Percentiles rank a stretch among this genome's conserved stretches.
These are phyloP conservation scores for Epichloe elymi DNA, from an alignment of 2,329 filamentous ascomycete species.

Conservation along the genomic window DNA sequence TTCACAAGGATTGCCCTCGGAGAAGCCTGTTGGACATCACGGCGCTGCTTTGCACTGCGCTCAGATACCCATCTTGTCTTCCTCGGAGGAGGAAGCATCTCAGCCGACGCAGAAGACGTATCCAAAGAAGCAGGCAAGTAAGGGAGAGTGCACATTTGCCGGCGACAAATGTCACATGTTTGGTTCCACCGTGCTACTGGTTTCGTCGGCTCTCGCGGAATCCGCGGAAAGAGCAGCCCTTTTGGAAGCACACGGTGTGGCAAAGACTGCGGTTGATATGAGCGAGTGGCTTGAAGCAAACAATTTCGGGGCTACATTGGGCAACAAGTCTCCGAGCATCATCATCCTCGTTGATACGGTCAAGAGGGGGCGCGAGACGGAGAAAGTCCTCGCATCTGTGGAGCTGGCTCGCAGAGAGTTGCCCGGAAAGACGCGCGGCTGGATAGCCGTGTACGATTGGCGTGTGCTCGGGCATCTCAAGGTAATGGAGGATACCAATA, in stretches of 20 bases:
- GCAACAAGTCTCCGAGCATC: not conserved
- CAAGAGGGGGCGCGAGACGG: slow-evolving; percentile 16
- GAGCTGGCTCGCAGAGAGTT: slow-evolving; percentile 16
- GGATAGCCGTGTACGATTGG: slow-evolving; percentile 35
- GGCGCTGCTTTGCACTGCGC: not conserved
- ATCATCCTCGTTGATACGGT: slow-evolving; percentile 29
- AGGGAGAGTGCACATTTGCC: slow-evolving; percentile 18
- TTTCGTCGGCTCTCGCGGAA: slow-evolving; percentile 25
- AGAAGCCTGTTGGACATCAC: not conserved
- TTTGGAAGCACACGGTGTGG: slow-evolving; percentile 29
- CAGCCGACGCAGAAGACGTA: not conserved
- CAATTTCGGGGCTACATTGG: not conserved
- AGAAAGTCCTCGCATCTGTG: slow-evolving; percentile 20
- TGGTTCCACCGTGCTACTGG: slow-evolving; percentile 25
- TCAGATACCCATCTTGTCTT: not conserved
- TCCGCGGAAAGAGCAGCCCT: slow-evolving; percentile 25
- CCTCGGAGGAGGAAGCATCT: not conserved
- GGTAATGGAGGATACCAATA: slow-evolving; percentile 22
- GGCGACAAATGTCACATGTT: slow-evolving; percentile 25
- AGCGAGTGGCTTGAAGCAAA: slow-evolving; percentile 18
- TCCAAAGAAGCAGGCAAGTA: not conserved
- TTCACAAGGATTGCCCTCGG: not conserved
- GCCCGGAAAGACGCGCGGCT: slow-evolving; percentile 18
- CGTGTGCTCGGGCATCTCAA: slow-evolving; percentile 28
- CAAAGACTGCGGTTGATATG: slow-evolving; percentile 20